A percentile compares a stretch with the other conserved stretches of the same genome.
phyloP scores from a whole-genome alignment of 140 eudicot genomes.

The Erigeron philadelphicus region DNA sequence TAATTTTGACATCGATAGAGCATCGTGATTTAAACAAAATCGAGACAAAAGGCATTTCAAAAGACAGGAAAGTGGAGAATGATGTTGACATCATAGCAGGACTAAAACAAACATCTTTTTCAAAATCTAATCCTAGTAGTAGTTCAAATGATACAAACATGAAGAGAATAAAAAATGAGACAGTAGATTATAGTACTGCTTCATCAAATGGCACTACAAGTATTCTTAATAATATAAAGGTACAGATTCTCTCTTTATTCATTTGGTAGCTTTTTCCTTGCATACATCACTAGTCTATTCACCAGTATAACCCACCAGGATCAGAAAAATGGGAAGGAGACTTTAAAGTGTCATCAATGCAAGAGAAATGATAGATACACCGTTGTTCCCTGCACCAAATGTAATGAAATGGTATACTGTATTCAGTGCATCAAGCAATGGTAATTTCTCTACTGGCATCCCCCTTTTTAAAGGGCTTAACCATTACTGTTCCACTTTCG shows the following conservation, averaged over 20 bases:
- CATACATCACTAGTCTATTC: constrained; percentile 14
- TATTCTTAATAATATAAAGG: constrained; percentile 31
- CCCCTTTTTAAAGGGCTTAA: neutral
- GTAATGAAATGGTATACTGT: constrained; percentile 54
- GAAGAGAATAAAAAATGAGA: constrained; percentile 23
- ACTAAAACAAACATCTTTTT: constrained; percentile 16
- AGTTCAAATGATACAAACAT: constrained; percentile 27
- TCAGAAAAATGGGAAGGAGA: constrained; percentile 39
- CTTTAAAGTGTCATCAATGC: constrained; percentile 62
- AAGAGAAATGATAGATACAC: constrained; percentile 49
- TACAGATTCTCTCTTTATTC: constrained; percentile 10
- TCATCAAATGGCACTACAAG: constrained; percentile 30
- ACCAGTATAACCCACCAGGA: constrained; percentile 19
- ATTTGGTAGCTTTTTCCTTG: constrained; percentile 7
- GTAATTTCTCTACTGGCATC: constrained; percentile 31
- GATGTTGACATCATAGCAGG: constrained; percentile 22
- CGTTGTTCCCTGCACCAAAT: constrained; percentile 71
- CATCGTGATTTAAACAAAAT: constrained; percentile 5
- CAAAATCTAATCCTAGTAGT: constrained; percentile 27
- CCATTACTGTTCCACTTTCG: constrained; percentile 1
- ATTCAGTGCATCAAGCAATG: constrained; percentile 66
- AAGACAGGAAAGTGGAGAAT: constrained; percentile 16
- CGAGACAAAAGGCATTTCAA: constrained; percentile 20
- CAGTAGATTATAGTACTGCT: constrained; percentile 27
- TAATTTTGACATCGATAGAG: constrained; percentile 2